These are phyloP conservation scores for Cryptococcus jaspeensis DNA, from an alignment of 1,284 basidiomycete genomes.

Conservation along the genomic window DNA sequence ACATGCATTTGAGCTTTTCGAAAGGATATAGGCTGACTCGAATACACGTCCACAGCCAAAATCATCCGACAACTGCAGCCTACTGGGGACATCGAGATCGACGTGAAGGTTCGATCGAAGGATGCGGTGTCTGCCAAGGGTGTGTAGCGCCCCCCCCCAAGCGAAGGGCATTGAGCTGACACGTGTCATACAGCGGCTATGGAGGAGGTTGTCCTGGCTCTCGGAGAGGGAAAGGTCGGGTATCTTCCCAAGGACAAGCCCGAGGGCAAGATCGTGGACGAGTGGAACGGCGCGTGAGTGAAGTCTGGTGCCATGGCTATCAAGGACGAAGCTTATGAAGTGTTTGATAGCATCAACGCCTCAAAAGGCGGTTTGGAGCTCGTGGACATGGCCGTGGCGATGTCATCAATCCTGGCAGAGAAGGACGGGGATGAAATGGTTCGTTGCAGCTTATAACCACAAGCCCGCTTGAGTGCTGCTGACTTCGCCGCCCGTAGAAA, in stretches of 20 bases:
- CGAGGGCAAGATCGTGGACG: constrained; percentile 48
- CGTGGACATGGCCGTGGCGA: constrained; percentile 71
- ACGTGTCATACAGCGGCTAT: constrained; percentile 25
- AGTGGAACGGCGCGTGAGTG: constrained; percentile 56
- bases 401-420: constrained; percentile 76
- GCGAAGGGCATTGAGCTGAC: not conserved
- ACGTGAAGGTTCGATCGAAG: constrained; percentile 43
- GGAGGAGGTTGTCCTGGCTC: constrained; percentile 32
- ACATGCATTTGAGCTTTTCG: too few species aligned
- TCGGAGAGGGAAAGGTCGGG: constrained; percentile 45
- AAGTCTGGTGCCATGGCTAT: constrained; percentile 28
- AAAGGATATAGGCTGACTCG: not conserved
- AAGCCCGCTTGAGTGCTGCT: not conserved
- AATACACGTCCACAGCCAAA: constrained; percentile 37
- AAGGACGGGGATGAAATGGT: constrained; percentile 92
- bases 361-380: constrained; percentile 59
- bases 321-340: too few species aligned
- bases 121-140: constrained; percentile 34
- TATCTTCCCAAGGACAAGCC: constrained; percentile 50
- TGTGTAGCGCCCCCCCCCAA: not conserved
- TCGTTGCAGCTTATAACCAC: constrained; percentile 40
- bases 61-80: constrained; percentile 43
- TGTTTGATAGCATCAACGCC: constrained; percentile 20
- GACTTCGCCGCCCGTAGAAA: constrained; percentile 59
- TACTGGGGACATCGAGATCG: constrained; percentile 36